Base-by-base conservation (phyloP, 2,329 filamentous ascomycete species). In the Ceratocystis eucalypticola region DNA sequence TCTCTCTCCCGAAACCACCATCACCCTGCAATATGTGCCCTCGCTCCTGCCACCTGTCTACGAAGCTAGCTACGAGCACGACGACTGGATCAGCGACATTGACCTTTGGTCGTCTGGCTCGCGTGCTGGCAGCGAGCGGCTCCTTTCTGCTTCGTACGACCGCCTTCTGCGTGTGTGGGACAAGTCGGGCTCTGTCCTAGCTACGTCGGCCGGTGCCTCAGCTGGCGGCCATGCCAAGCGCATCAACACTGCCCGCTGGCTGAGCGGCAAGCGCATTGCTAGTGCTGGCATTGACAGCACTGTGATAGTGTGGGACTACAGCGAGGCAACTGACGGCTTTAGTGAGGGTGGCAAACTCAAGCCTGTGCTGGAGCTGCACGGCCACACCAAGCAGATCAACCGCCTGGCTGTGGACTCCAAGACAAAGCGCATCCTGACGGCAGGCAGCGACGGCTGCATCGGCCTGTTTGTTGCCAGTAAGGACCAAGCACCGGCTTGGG, bases 101-200 rank as follows among this genome's bases (percentile, higher is more conserved):
- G 91, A 96, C 74, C 83, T 96, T 3, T 79, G 96, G 28, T 92
- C 91, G 0, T 76, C 79, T 5, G 83, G 85, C 2, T 85, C 81
- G 22, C 78, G 77, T 62, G 74, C 75, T 61, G 77, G 81, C 71
- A 75, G 76, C 30, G 74, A 77, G 62, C 80, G 89, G 69, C 87
- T 97, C 68, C 78, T 96, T n/a, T 95, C 91, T n/a, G 91, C 86
- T 37, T 93, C 90, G 61, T 97, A 96, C 74, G 94, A 99, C 74
- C 93, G 93, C 7, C 77, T 96, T 17, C 77, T 97, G 66, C 82
- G 92, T 70, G 82, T 97, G 69, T 99, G 94, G 93, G 89, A 94
- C 71, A 86, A 87, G 70, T 92, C 91, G 0, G 91, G 90, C n/a
- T 83, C 94, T 69, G 80, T 88, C n/a, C 80, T 96, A 66, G 89